Percentiles rank a stretch among this genome's conserved stretches.
Evolutionary conservation across 2,329 filamentous ascomycete genomes (phyloP).

Genomic region (Neofusicoccum kwambonambiense): DNA sequence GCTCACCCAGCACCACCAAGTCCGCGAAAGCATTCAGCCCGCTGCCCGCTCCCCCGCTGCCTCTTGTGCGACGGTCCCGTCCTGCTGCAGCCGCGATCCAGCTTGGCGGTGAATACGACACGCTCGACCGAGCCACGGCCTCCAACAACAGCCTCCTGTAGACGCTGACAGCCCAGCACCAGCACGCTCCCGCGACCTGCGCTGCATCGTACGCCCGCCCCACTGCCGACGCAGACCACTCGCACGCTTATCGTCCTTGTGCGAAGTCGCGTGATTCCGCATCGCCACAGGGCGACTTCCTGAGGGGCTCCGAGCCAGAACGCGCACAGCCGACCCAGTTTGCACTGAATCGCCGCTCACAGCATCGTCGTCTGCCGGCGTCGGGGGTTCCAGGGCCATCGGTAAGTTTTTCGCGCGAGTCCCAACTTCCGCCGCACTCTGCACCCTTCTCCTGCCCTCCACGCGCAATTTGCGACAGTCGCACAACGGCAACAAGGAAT

Average conservation of each 20-base stretch:
- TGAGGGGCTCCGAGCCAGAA: slow-evolving; percentile 42
- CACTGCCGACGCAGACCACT: slow-evolving; percentile 27
- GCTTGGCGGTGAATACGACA: slow-evolving; percentile 37
- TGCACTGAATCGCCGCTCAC: slow-evolving; percentile 15
- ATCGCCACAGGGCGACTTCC: slow-evolving; percentile 35
- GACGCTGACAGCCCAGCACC: slow-evolving; percentile 17
- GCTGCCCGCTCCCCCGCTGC: slow-evolving; percentile 4
- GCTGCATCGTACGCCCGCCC: slow-evolving; percentile 30
- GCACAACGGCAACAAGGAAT: slow-evolving; percentile 9
- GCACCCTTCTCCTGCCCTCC: slow-evolving; percentile 13
- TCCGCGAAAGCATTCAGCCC: neutral
- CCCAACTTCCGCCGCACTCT: slow-evolving; percentile 2
- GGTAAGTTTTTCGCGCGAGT: slow-evolving; percentile 16
- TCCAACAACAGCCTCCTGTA: slow-evolving; percentile 30
- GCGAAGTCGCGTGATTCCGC: slow-evolving; percentile 34
- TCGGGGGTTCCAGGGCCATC: slow-evolving; percentile 16
- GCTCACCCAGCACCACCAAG: slow-evolving; percentile 3
- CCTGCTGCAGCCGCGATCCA: slow-evolving; percentile 22
- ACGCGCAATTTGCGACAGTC: slow-evolving; percentile 18
- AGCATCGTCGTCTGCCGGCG: slow-evolving; percentile 16
- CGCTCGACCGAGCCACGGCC: slow-evolving; percentile 19
- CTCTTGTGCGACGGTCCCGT: slow-evolving; percentile 14
- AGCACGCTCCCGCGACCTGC: slow-evolving; percentile 18
- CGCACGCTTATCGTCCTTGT: slow-evolving; percentile 26
- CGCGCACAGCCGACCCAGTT: slow-evolving; percentile 6